A percentile compares a stretch with the other conserved stretches of the same genome.
These are phyloP conservation scores for Exophiala spinifera DNA, from an alignment of 2,329 filamentous ascomycete genomes.

Conservation along the genomic window DNA sequence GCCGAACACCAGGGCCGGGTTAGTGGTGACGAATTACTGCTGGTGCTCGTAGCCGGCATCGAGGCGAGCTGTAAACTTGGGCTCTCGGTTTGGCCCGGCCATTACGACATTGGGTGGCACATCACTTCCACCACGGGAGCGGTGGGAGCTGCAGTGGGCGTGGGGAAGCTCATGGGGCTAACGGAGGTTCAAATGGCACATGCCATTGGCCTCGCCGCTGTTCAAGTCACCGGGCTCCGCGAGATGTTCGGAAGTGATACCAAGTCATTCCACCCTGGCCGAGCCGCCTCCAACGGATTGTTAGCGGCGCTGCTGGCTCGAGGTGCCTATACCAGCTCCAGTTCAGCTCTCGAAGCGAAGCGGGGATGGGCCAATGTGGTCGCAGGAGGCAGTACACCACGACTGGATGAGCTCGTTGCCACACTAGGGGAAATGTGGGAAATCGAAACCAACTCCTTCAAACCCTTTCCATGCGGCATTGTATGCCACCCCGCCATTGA, in stretches of 20 bases:
- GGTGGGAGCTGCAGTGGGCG: conserved; percentile 52
- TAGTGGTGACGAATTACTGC: conserved; percentile 49
- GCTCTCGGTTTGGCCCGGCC: conserved; percentile 51
- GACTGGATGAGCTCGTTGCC: conserved; percentile 39
- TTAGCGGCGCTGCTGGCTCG: conserved; percentile 46
- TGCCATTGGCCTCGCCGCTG: conserved; percentile 53
- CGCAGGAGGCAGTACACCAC: conserved; percentile 34
- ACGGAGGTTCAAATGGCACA: conserved; percentile 42
- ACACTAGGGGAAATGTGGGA: conserved; percentile 45
- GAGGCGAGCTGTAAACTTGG: conserved; percentile 54
- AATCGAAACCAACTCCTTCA: conserved; percentile 53
- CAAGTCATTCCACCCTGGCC: conserved; percentile 55
- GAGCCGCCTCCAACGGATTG: conserved; percentile 53
- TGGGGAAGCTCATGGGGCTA: conserved; percentile 48
- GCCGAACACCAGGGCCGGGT: conserved; percentile 42
- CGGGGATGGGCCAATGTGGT: conserved; percentile 55
- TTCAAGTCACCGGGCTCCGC: conserved; percentile 53
- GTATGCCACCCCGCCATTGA: conserved; percentile 56
- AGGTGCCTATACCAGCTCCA: conserved; percentile 50
- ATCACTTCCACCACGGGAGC: conserved; percentile 53
- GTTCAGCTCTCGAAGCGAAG: conserved; percentile 50
- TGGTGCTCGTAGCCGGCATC: conserved; percentile 51
- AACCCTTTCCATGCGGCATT: conserved; percentile 56
- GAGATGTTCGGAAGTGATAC: conserved; percentile 57
- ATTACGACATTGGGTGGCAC: conserved; percentile 56